Percentiles rank a stretch among this genome's conserved stretches.
phyloP scores from a whole-genome alignment of 768 basidiomycete species.

The Cytidiella melzeri region DNA sequence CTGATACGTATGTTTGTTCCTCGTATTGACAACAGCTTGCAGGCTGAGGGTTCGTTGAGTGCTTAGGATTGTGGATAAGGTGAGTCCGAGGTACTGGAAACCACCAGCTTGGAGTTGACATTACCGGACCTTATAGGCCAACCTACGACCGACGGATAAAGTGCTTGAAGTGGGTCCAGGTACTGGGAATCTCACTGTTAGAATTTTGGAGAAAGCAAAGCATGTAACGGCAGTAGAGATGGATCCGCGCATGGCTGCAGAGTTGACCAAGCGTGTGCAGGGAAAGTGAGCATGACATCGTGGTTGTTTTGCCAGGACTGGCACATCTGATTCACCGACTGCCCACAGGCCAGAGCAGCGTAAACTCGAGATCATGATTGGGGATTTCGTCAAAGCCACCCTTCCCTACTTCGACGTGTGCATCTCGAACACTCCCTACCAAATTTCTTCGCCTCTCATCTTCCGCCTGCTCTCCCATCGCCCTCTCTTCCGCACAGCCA shows the following conservation, averaged over 20 bases:
- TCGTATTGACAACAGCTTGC: not conserved
- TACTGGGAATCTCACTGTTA: constrained; percentile 92
- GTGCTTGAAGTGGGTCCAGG: constrained; percentile 98
- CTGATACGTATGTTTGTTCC: constrained; percentile 64
- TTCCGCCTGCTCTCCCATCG: constrained; percentile 97
- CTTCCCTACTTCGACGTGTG: constrained; percentile 98
- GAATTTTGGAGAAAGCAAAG: constrained; percentile 90
- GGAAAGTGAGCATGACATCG: constrained; percentile 77
- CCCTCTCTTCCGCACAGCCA: constrained; percentile 86
- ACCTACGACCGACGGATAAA: constrained; percentile 88
- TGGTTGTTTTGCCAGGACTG: not conserved
- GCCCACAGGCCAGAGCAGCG: constrained; percentile 88
- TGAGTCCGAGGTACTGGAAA: constrained; percentile 15
- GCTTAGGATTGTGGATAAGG: constrained; percentile 58
- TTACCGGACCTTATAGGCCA: constrained; percentile 48
- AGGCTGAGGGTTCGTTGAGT: constrained; percentile 9
- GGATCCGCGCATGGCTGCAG: constrained; percentile 99
- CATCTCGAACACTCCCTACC: constrained; percentile 98
- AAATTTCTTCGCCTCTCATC: constrained; percentile 96
- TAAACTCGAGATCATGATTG: constrained; percentile 91
- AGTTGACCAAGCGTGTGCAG: constrained; percentile 93
- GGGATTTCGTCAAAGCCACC: constrained; percentile 98
- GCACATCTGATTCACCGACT: not conserved
- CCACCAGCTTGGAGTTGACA: not conserved
- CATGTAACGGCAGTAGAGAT: constrained; percentile 93